Conservation (phyloP, 768 basidiomycete species). For the Gloeopeniophorella convolvens region DNA sequence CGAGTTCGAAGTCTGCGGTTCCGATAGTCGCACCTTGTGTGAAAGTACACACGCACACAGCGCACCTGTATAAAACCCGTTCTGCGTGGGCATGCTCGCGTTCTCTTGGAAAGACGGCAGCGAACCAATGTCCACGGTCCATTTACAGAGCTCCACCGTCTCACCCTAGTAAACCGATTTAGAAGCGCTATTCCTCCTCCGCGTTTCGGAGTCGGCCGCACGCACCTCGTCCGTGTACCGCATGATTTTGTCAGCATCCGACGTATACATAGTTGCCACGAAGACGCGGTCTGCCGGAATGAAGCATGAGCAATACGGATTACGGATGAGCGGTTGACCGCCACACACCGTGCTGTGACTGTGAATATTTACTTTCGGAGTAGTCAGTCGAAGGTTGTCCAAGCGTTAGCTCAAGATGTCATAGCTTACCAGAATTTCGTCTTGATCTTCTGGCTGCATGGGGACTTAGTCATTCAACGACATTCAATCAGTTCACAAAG, state of each 20-base stretch:
- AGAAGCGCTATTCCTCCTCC: background rate
- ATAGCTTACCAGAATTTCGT: constrained; percentile 73
- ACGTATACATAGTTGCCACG: constrained; percentile 76
- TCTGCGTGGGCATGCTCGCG: constrained; percentile 45
- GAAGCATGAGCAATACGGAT: constrained; percentile 1
- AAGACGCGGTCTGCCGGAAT: constrained; percentile 58
- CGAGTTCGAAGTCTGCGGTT: constrained; percentile 70
- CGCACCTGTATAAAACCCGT: constrained; percentile 77
- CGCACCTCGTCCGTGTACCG: constrained; percentile 75
- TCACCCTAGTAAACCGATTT: constrained; percentile 42
- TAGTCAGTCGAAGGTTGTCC: background rate
- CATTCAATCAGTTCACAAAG: constrained; percentile 1
- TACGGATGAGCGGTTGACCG: constrained; percentile 13
- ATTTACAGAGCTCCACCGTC: constrained; percentile 69
- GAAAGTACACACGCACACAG: background rate
- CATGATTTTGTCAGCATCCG: constrained; percentile 68
- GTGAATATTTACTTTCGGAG: constrained; percentile 61
- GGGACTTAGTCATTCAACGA: constrained; percentile 24
- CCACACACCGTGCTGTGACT: constrained; percentile 41
- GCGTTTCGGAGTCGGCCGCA: background rate
- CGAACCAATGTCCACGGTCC: constrained; percentile 78
- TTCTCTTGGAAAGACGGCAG: constrained; percentile 75
- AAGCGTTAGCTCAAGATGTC: background rate
- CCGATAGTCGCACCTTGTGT: background rate
- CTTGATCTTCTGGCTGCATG: constrained; percentile 63